Percentiles rank a stretch among this genome's conserved stretches.
These are phyloP conservation scores for Tranzscheliella williamsii DNA, from an alignment of 1,284 basidiomycete species.

Conservation along the genomic window DNA sequence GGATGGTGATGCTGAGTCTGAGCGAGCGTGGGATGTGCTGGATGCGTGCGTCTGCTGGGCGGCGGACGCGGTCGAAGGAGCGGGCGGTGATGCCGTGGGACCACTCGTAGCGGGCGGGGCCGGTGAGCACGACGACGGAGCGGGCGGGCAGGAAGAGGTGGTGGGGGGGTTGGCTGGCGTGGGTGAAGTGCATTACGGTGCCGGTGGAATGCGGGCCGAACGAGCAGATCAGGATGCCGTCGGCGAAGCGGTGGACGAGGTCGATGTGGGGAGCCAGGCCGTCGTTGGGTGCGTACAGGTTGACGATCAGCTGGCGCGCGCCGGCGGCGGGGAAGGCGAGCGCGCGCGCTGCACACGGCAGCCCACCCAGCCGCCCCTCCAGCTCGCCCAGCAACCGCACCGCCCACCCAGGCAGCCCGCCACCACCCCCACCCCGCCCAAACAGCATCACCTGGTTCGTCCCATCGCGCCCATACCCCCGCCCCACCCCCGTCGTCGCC, in stretches of 20 bases:
- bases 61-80: conserved; percentile 12
- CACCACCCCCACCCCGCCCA: conserved; percentile 8
- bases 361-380: not conserved
- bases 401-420: conserved; percentile 26
- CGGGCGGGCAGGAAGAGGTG: conserved; percentile 62
- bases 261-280: conserved; percentile 64
- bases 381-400: conserved; percentile 15
- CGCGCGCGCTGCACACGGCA: conserved; percentile 1
- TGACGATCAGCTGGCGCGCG: conserved; percentile 63
- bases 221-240: conserved; percentile 48
- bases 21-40: conserved; percentile 11
- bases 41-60: not conserved
- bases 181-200: conserved; percentile 45
- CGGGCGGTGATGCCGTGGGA: conserved; percentile 62
- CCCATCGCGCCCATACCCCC: not conserved
- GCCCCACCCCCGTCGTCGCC: not conserved
- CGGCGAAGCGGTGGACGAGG: conserved; percentile 62
- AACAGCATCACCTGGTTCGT: conserved; percentile 42
- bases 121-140: conserved; percentile 61
- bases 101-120: conserved; percentile 63
- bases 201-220: conserved; percentile 30
- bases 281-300: conserved; percentile 63
- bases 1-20: conserved; percentile 43
- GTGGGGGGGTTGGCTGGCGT: not conserved
- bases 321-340: conserved; percentile 11